These are phyloP conservation scores for Pezicula neosporulosa DNA, from an alignment of 2,329 filamentous ascomycete genomes.

Conservation along the genomic window DNA sequence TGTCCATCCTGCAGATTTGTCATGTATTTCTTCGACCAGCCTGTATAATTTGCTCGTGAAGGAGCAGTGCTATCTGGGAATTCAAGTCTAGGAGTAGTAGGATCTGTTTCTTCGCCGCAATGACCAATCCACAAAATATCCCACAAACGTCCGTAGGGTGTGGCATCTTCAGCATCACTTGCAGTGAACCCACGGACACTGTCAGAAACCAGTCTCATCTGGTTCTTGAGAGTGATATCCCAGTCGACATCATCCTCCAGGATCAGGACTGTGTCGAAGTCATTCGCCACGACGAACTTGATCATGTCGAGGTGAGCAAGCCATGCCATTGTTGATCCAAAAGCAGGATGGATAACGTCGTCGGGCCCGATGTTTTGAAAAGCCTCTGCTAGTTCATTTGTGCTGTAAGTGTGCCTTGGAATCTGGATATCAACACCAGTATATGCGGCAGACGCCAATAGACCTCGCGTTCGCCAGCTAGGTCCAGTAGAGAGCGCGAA, in stretches of 20 bases:
- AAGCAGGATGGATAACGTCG: no score
- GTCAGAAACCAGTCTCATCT: constrained; percentile 27
- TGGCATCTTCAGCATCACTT: constrained; percentile 3
- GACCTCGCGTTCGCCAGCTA: no score
- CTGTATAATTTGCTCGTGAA: constrained; percentile 17
- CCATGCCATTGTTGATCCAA: constrained; percentile 14
- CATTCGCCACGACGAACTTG: constrained; percentile 23
- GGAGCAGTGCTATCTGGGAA: constrained; percentile 17
- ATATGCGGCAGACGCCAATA: constrained; percentile 3
- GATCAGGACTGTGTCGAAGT: constrained; percentile 24
- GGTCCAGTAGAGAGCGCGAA: no score
- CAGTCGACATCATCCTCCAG: constrained; percentile 36
- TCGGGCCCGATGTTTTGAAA: constrained; percentile 23
- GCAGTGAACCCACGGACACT: constrained; percentile 27
- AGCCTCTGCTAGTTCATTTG: constrained; percentile 23
- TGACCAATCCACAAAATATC: constrained; percentile 36
- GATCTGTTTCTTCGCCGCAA: constrained; percentile 26
- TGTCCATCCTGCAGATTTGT: constrained; percentile 19
- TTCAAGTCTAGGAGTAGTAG: no score
- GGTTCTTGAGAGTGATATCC: constrained; percentile 30
- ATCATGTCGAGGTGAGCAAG: constrained; percentile 29
- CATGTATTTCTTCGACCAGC: constrained; percentile 11
- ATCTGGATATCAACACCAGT: constrained; percentile 29
- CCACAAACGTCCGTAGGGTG: constrained; percentile 30
- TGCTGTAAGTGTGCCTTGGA: constrained; percentile 28